Evolutionary conservation across 2,329 filamentous ascomycete genomes (phyloP), one percentile per base, ranked within the genome.

Genomic region (Alternaria alternata): DNA sequence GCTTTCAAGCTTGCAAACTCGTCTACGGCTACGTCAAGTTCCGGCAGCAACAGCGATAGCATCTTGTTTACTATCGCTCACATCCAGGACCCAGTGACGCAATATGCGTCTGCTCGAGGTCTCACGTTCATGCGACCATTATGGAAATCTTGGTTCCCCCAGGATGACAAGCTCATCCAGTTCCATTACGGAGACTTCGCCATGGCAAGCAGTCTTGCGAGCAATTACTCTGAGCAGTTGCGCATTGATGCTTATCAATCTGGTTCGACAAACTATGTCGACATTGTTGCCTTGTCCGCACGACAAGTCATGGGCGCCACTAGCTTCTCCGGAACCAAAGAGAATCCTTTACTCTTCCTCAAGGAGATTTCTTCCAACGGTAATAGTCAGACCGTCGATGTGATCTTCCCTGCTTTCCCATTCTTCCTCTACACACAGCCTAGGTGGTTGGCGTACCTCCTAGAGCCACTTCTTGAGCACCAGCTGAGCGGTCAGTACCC

Each of bases 401-500:
- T 96, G 57, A 94, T 96, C 69, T 95, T 93, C 81, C 92, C 92
- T 0, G 86, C 91, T 0, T 94, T 93, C 78, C 91, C 92, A 0
- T 95, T 94, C 83, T 94, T 94, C 81, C 77, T 94, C 20, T 95
- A 94, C 74, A 93, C 91, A 18, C 93, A 94, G 68, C 92, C 92
- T 3, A 84, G 87, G 59, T 94, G 91, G 91, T 81, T 94, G 57
- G 90, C 88, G 1, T 94, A 94, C 71, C 82, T 94, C 3, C 81
- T 95, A 5, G 91, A 94, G 75, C 92, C 92, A 6, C 81, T 94
- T 24, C 85, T 95, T 53, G 92, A 95, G 78, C 91, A 95, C 75
- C 91, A 91, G 82, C 80, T 91, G 24, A 93, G 90, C 72, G 91
- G 91, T 1, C 90, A 94, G 74, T 96, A 95, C 73, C 92, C 92